Conservation (phyloP, 2,329 filamentous ascomycete genomes). For the Pezicula rhizophila region DNA sequence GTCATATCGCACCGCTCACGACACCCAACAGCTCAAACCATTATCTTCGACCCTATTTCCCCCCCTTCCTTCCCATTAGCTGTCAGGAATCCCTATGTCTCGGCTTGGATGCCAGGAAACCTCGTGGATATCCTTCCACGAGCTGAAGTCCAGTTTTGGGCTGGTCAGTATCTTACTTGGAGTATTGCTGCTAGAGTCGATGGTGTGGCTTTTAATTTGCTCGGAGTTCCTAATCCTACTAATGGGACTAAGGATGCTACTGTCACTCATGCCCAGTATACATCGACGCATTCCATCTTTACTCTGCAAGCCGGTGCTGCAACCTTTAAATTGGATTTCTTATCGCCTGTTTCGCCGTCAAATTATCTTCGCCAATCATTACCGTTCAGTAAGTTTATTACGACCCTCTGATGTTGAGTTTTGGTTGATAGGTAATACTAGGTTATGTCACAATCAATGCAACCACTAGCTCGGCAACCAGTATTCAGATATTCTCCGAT, state of each 20-base stretch:
- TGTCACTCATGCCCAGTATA: constrained; percentile 22
- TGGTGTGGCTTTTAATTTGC: constrained; percentile 25
- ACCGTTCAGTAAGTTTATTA: constrained; percentile 28
- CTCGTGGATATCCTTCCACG: constrained; percentile 18
- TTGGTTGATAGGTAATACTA: constrained; percentile 1
- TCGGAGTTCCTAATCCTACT: constrained; percentile 21
- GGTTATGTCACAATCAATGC: background rate
- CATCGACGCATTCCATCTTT: constrained; percentile 27
- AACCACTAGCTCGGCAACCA: background rate
- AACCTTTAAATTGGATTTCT: constrained; percentile 28
- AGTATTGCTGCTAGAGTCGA: constrained; percentile 27
- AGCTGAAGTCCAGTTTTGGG: constrained; percentile 28
- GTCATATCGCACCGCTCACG: background rate
- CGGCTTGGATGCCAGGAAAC: constrained; percentile 28
- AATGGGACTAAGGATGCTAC: constrained; percentile 14
- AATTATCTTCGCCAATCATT: constrained; percentile 29
- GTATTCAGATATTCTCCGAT: constrained; percentile 28
- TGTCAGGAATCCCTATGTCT: constrained; percentile 28
- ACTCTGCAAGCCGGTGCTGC: constrained; percentile 20
- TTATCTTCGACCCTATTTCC: background rate
- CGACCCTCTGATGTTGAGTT: too few relatives aligned
- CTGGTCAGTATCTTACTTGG: constrained; percentile 28
- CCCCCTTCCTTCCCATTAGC: constrained; percentile 17
- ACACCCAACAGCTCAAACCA: background rate
- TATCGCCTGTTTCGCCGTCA: constrained; percentile 27